A percentile compares a stretch with the other conserved stretches of the same genome.
These are phyloP conservation scores for Luzula sylvatica DNA, from an alignment of 176 grass and related monocot genomes.

Conservation along the genomic window DNA sequence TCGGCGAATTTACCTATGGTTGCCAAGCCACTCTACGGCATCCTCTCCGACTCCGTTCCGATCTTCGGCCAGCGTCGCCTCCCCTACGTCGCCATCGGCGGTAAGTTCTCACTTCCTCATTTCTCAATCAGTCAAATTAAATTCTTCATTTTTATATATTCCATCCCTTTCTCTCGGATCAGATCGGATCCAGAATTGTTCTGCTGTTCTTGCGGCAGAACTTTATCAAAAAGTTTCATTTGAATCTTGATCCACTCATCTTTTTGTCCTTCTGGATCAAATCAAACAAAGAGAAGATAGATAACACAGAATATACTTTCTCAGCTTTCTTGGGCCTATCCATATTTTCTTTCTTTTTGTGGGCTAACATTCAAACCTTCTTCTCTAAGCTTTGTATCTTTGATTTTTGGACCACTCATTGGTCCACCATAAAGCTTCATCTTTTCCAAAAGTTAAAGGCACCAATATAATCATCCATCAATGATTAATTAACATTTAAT, in stretches of 20 bases:
- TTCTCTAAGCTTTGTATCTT: neutral
- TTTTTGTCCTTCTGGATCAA: neutral
- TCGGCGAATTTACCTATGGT: constrained; percentile 91
- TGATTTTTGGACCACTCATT: neutral
- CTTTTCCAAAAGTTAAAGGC: too few relatives aligned
- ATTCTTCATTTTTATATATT: neutral
- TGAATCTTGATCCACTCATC: neutral
- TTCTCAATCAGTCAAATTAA: neutral
- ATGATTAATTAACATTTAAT: neutral
- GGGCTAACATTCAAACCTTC: neutral
- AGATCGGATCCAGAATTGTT: neutral
- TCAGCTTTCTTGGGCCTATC: too few relatives aligned
- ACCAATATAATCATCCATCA: too few relatives aligned
- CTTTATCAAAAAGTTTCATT: neutral
- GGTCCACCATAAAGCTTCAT: too few relatives aligned
- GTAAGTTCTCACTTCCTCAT: constrained; percentile 21
- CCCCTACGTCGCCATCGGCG: constrained; percentile 86
- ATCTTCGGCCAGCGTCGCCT: constrained; percentile 61
- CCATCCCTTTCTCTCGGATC: neutral
- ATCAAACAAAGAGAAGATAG: neutral
- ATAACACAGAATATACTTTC: too few relatives aligned
- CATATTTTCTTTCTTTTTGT: neutral
- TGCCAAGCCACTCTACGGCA: constrained; percentile 71
- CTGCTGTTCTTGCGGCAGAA: constrained; percentile 9
- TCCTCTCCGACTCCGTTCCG: constrained; percentile 78